Evolutionary conservation across 257 asterid species (phyloP).

Genomic region (Lycium ferocissimum): DNA sequence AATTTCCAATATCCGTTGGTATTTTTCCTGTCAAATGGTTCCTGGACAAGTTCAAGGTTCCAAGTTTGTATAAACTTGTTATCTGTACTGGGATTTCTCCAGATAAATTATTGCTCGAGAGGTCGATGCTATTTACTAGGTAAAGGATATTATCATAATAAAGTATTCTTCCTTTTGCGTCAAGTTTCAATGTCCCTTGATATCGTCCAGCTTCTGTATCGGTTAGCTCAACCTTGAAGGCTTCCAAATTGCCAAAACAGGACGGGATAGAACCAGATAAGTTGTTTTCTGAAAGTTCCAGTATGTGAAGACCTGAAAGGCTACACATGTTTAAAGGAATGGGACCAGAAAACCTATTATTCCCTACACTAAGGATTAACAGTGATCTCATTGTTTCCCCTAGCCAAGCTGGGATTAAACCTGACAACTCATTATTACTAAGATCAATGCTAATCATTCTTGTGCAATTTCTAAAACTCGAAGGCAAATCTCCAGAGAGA

Average conservation of each 20-base stretch:
- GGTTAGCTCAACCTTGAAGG: slow-evolving; percentile 35
- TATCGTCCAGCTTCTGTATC: neutral
- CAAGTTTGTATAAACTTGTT: slow-evolving; percentile 35
- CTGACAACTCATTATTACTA: slow-evolving; percentile 45
- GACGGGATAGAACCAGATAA: slow-evolving; percentile 38
- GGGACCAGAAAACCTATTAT: slow-evolving; percentile 38
- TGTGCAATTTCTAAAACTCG: slow-evolving; percentile 41
- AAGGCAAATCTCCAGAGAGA: slow-evolving; percentile 39
- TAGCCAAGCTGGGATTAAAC: slow-evolving; percentile 45
- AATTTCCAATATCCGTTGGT: slow-evolving; percentile 33
- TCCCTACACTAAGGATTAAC: slow-evolving; percentile 39
- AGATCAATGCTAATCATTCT: slow-evolving; percentile 37
- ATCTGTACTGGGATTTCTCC: slow-evolving; percentile 42
- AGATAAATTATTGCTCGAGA: slow-evolving; percentile 41
- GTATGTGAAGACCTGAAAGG: slow-evolving; percentile 42
- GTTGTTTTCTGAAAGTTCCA: slow-evolving; percentile 38
- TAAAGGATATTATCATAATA: slow-evolving; percentile 33
- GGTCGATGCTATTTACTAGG: slow-evolving; percentile 44
- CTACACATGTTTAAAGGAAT: slow-evolving; percentile 39
- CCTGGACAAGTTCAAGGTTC: slow-evolving; percentile 44
- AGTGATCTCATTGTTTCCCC: slow-evolving; percentile 37
- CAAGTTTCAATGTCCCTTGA: slow-evolving; percentile 36
- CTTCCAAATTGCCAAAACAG: slow-evolving; percentile 42
- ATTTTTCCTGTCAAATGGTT: slow-evolving; percentile 44
- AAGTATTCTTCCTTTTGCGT: slow-evolving; percentile 38